Conservation (phyloP, 257 asterid species). For the Solanum lignicaule region DNA sequence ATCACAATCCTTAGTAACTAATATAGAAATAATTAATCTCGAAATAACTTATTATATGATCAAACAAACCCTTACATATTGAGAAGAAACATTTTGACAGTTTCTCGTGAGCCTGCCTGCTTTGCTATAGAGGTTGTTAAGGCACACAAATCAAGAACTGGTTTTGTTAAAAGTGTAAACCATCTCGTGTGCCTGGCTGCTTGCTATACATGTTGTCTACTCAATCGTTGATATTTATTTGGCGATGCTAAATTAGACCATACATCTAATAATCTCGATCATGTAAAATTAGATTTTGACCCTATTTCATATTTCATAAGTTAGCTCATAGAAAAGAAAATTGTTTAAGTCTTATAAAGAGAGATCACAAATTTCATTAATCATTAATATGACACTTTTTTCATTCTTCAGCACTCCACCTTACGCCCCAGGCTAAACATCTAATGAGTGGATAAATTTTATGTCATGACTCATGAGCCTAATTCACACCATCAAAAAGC, state of each 20-base stretch:
- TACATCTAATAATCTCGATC: neutral
- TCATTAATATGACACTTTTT: too few species aligned
- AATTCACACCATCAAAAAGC: neutral
- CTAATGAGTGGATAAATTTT: too few species aligned
- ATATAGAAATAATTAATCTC: too few species aligned
- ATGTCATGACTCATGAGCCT: neutral
- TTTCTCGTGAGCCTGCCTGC: neutral
- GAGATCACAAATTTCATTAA: neutral
- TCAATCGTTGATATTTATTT: neutral
- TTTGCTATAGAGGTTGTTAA: neutral
- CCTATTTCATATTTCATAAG: neutral
- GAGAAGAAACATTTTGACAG: neutral
- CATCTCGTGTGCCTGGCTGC: neutral
- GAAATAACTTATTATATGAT: too few species aligned
- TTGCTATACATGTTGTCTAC: neutral
- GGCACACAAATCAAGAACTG: neutral
- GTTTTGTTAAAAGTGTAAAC: neutral
- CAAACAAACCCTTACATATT: neutral
- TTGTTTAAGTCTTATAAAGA: too few species aligned
- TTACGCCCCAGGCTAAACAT: too few species aligned
- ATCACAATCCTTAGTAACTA: too few species aligned
- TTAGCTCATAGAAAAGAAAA: too few species aligned
- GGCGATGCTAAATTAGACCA: neutral
- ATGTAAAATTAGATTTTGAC: too few species aligned
- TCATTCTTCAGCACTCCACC: too few species aligned